Base-by-base conservation (phyloP, 768 basidiomycete genomes). In the Candolleomyces eurysporus region DNA sequence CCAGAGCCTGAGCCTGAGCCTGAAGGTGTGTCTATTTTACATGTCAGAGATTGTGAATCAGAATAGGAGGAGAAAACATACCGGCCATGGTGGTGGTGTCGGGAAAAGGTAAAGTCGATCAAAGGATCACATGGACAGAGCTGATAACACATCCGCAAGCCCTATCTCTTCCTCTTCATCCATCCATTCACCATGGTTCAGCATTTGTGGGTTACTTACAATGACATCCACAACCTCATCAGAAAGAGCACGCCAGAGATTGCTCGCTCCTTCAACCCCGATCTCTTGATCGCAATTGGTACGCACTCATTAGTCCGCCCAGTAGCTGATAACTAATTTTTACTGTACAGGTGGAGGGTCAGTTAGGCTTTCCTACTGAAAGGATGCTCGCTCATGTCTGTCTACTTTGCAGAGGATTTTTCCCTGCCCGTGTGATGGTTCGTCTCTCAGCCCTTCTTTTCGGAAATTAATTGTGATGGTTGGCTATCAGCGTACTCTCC, bases 341-440 rank as follows among this genome's bases (percentile, higher is more conserved):
- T 39, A 30, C 55, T 59, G 55, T 61, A 40, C 67, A 92, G 89
- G 91, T 66, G 91, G 92, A 82, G 91, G 91, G 92, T 92, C 64
- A 79, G 89, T 85, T 16, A 11, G 55, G 58, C 30, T 55, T 42
- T 42, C 16, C 3, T 13, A 50, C 13, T 36, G 31, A 26, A 6
- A 21, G 40, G 31, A 31, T 30, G 22, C 31, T 61, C 17, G 58
- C 59, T 60, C 22, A 26, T 63, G n/a, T 54, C 61, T 59, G 59
- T 62, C 52, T 52, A 56, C 53, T 61, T 61, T 55, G 36, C 72
- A 93, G 94, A 48, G 96, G 96, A 31, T 98, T 96, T 78, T 95
- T 98, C 77, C 96, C 96, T 54, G 96, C 96, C 21, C 89, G 96
- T 49, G 91, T 97, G 48, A 82, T 96, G 84, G 90, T 88, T n/a